Evolutionary conservation across 805 yeast genomes (phyloP), one percentile per base, ranked within the genome.

Genomic region (Hanseniaspora pseudoguilliermondii): DNA sequence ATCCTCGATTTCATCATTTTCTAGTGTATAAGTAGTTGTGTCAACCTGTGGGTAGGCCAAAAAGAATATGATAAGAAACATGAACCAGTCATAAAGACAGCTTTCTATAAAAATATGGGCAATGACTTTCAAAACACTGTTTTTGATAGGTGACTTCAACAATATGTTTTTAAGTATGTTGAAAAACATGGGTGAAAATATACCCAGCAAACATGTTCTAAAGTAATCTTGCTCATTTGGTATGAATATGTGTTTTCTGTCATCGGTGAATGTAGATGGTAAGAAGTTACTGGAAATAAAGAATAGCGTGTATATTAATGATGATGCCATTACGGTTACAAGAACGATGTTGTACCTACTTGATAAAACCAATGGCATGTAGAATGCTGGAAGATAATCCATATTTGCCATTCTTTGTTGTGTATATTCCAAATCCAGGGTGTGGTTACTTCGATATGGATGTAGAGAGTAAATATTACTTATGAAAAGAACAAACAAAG

Each of bases 221-320:
- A 71, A 66, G 57, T 72, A 73, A 55, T 73, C 76, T 47, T 71
- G 70, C 0, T 67, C 61, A 46, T 61, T 62, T 11, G 76, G 76
- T 4, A 61, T 60, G 59, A 71, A 72, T 62, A 69, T 39, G 5
- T 47, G 55, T 5, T 32, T 35, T 21, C 43, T 39, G 9, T 55
- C 46, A 16, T 36, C 36, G 6, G 44, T 44, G 69, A 44, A 61
- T 60, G 49, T 62, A 59, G 62, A 60, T 13, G 58, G 53, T 34
- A 69, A 55, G 21, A 64, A 52, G 25, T 58, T 53, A 9, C 70
- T 63, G 13, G 64, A 59, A 42, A 57, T 39, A 57, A 61, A 64
- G 36, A 65, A 54, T 10, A 56, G 20, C 9, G 57, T 29, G 55
- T 61, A 69, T 23, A 65, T 52, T 5, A 47, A 20, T 16, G 59